Evolutionary conservation across 2,329 filamentous ascomycete species (phyloP), one percentile per base, ranked within the genome.

Genomic region (Neospermospora avenae): DNA sequence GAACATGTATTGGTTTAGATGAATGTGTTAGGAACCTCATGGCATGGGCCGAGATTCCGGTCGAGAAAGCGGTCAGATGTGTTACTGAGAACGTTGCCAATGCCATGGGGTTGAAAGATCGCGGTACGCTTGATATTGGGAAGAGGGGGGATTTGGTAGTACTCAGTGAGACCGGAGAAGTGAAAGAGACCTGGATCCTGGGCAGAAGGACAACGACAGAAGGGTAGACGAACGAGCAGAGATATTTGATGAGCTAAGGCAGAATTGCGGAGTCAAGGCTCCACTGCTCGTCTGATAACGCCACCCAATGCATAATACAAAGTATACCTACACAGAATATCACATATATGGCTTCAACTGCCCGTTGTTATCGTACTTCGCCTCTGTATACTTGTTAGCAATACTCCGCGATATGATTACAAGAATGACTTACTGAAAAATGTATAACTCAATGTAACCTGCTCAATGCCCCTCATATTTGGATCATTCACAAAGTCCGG

Each of bases 401-500:
- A 18, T 24, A 51, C 10, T 39, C 42, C 22, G 13, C 2, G 10
- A 28, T 4, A 14, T n/a, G 6, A 5, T 4, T 16, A 5, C 31
- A 37, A 41, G 31, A 52, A 31, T 22, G 24, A 82, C 91, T 80
- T 79, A 96, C 92, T 99, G 75, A 99, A 99, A 74, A 99, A 99
- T 0, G 95, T 99, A 77, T 99, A 99, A 68, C 88, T 96, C 71
- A 99, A 76, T 35, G 95, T 99, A 58, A 99, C 92, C 1, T 93
- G 96, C 77, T 97, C 91, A 64, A 99, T 91, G 0, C 89, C 90
- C 76, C 84, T 90, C 93, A 97, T 98, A 65, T 89, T 93, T 55
- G 93, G 79, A 75, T 99, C 95, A 68, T 89, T 93, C 61, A 93
- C 81, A 77, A 99, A 88, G 72, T 98, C 95, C 0, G 95, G 95